Conservation (phyloP, 768 basidiomycete species). For the Candolleomyces eurysporus region DNA sequence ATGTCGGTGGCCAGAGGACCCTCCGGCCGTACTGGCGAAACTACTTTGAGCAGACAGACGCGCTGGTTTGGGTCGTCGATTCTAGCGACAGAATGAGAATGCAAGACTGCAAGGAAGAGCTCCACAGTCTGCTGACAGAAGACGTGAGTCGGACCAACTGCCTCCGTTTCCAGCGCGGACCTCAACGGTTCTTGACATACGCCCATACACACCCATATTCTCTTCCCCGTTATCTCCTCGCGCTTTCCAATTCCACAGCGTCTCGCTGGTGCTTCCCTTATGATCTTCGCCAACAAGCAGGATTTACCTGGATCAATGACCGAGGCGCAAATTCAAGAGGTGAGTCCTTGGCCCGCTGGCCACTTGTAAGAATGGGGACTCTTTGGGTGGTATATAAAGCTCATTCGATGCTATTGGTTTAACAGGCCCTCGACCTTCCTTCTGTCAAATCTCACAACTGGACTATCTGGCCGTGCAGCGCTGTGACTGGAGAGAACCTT, state of each 20-base stretch:
- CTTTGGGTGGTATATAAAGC: constrained; percentile 10
- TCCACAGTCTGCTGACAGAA: constrained; percentile 83
- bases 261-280: constrained; percentile 90
- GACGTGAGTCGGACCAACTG: constrained; percentile 59
- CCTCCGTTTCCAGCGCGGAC: constrained; percentile 7
- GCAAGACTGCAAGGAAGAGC: constrained; percentile 84
- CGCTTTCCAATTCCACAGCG: constrained; percentile 47
- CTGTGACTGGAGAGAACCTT: constrained; percentile 84
- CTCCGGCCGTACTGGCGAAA: constrained; percentile 98
- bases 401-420: background rate
- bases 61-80: constrained; percentile 98
- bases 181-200: background rate
- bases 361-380: background rate
- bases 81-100: constrained; percentile 90
- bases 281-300: constrained; percentile 98
- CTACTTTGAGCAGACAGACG: constrained; percentile 99
- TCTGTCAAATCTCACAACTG: constrained; percentile 87
- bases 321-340: constrained; percentile 78
- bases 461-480: constrained; percentile 90
- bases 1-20: constrained; percentile 95
- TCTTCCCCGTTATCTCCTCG: constrained; percentile 6
- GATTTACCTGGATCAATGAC: constrained; percentile 89
- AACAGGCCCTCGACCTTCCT: constrained; percentile 74
- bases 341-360: constrained; percentile 35
- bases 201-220: constrained; percentile 6